Percentiles rank a stretch among this genome's conserved stretches.
phyloP scores from a whole-genome alignment of 495 filamentous ascomycete genomes.

The Aspergillus diversus region DNA sequence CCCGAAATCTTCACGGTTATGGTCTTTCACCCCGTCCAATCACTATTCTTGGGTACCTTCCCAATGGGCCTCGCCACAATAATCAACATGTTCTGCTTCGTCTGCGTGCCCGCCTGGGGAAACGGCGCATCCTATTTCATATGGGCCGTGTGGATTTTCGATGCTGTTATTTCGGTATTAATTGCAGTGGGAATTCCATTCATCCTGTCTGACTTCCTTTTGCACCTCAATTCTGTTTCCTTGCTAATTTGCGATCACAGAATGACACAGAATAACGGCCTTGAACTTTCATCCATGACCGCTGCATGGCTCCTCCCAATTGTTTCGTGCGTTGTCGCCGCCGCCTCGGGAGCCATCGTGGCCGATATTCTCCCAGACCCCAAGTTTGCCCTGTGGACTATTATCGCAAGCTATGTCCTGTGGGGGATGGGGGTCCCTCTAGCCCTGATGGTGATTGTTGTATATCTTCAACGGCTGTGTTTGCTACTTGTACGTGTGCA shows the following conservation, averaged over 20 bases:
- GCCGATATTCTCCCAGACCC: constrained; percentile 54
- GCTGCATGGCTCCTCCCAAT: constrained; percentile 65
- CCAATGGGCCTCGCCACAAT: constrained; percentile 68
- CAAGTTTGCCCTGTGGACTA: constrained; percentile 58
- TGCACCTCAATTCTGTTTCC: constrained; percentile 41
- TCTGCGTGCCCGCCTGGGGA: constrained; percentile 60
- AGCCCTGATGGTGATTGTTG: constrained; percentile 55
- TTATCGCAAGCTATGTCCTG: constrained; percentile 59
- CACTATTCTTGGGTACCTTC: constrained; percentile 63
- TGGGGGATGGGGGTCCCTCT: constrained; percentile 64
- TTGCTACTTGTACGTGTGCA: constrained; percentile 50
- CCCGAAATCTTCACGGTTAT: constrained; percentile 59
- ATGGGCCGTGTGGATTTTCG: constrained; percentile 64
- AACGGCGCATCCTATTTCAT: constrained; percentile 38
- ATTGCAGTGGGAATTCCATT: constrained; percentile 38
- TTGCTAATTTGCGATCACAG: constrained; percentile 19
- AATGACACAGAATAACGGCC: constrained; percentile 35
- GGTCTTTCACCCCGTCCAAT: constrained; percentile 61
- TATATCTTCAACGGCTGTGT: constrained; percentile 67
- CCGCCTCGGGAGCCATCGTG: constrained; percentile 59
- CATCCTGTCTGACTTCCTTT: constrained; percentile 54
- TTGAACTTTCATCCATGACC: constrained; percentile 52
- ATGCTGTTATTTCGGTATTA: constrained; percentile 53
- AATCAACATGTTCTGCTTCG: constrained; percentile 58
- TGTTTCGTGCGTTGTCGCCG: constrained; percentile 60